Base-by-base conservation (phyloP, 176 grass and related monocot genomes). In the Rhynchospora tenuis region DNA sequence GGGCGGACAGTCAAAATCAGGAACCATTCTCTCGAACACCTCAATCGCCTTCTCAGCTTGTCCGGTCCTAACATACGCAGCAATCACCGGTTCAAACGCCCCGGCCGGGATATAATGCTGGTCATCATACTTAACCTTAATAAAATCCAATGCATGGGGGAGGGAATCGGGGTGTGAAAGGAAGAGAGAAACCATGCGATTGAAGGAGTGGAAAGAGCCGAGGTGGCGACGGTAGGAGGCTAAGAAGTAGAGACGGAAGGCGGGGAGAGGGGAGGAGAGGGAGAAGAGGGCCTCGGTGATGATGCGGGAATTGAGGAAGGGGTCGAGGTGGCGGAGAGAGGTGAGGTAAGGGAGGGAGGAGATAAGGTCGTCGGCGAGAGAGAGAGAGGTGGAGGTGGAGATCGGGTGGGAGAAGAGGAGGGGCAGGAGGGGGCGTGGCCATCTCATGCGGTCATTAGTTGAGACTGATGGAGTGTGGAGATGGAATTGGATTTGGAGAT, bases 371-470 rank as follows among this genome's bases (percentile, higher is more conserved):
- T 89, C 86, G 79, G 73, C 52, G 20, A 59, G 83, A 44, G 65
- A 88, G 44, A 77, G 71, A 46, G 75, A 83, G 64, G 62, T 38
- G 83, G 83, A 72, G 33, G 12, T 14, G 51, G 74, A 61, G 28
- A 74, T 3, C 67, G 84, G 31, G 80, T 16, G 23, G 29, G 44
- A 59, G 79, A 57, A 22, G 79, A 64, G 26, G 56, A 78, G 77
- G 42, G 84, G 83, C 31, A 76, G 81, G 52, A 86, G 83, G 81
- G 88, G 87, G 68, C 86, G 87, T 86, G 81, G 83, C 83, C 91
- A 98, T 93, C 89, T 95, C 95, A 98, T 98, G 65, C 93, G 92
- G 74, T 93, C 95, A 95, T 93, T 29, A 77, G 20, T 75, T 52
- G 9, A 14, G 10, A 42, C 44, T 73, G 44, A 24, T 50, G 20